A percentile compares a stretch with the other conserved stretches of the same genome.
phyloP scores from a whole-genome alignment of 2,329 filamentous ascomycete genomes.

The Periconia sp. region DNA sequence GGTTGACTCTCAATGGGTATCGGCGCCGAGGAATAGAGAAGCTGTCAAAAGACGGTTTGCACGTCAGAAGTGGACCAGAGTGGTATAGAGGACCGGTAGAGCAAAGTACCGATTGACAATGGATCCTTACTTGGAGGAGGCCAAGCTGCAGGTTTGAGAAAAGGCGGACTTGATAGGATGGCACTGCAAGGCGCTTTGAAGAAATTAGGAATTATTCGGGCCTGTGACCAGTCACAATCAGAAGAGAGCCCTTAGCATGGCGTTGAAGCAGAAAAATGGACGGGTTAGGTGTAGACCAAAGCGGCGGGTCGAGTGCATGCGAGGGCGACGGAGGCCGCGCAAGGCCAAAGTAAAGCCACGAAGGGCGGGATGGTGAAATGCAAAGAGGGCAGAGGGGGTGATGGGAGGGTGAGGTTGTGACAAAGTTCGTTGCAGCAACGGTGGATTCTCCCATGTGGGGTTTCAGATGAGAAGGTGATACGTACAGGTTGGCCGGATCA shows the following conservation, averaged over 20 bases:
- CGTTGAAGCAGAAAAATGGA: slow-evolving; percentile 18
- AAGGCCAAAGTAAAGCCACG: slow-evolving; percentile 7
- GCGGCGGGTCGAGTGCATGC: slow-evolving; percentile 18
- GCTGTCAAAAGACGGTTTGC: slow-evolving; percentile 11
- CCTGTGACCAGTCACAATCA: slow-evolving; percentile 28
- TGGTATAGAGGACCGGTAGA: slow-evolving; percentile 17
- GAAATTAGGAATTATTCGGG: slow-evolving; percentile 28
- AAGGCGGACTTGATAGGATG: not conserved
- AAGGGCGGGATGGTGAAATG: not conserved
- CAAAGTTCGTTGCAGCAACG: slow-evolving; percentile 34
- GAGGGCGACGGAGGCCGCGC: slow-evolving; percentile 8
- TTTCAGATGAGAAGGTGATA: slow-evolving; percentile 36
- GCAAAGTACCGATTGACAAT: slow-evolving; percentile 20
- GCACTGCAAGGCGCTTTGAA: slow-evolving; percentile 9
- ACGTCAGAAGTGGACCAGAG: slow-evolving; percentile 19
- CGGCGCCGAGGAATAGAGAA: slow-evolving; percentile 10
- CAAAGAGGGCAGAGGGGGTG: not conserved
- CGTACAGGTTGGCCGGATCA: slow-evolving; percentile 31
- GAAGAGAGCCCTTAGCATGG: slow-evolving; percentile 30
- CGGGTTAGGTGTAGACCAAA: slow-evolving; percentile 21
- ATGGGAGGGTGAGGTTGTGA: slow-evolving; percentile 25
- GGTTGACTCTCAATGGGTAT: slow-evolving; percentile 1
- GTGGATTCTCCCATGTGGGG: slow-evolving; percentile 30
- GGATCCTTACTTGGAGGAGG: slow-evolving; percentile 29
- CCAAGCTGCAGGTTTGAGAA: slow-evolving; percentile 15